phyloP scores from a whole-genome alignment of 139 green algal species.

The Micractinium conductrix region DNA sequence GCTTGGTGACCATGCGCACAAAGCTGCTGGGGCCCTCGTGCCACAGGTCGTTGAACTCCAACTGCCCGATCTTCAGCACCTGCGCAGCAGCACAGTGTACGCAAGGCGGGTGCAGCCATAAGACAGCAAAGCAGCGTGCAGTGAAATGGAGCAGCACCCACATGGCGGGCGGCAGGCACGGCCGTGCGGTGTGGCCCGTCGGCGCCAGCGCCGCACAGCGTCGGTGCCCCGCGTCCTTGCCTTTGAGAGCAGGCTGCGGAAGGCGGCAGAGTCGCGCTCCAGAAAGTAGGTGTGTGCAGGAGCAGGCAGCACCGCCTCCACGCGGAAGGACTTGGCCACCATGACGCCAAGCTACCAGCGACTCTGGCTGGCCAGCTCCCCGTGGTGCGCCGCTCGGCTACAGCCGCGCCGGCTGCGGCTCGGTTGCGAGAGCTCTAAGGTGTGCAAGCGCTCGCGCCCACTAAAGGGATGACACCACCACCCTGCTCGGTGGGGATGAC shows the following conservation, averaged over 20 bases:
- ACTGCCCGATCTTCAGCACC: conserved; percentile 28
- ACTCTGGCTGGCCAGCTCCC: no score
- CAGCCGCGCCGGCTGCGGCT: no score
- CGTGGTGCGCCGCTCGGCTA: no score
- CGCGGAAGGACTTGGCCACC: conserved; percentile 2
- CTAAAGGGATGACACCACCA: no score
- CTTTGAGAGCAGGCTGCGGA: conserved; percentile 39
- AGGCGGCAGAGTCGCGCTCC: conserved; percentile 48
- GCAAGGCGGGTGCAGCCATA: not conserved
- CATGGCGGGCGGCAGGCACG: not conserved
- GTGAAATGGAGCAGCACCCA: not conserved
- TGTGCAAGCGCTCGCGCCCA: no score
- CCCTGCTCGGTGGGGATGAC: no score
- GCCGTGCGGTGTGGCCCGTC: not conserved
- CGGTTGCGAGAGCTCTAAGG: no score
- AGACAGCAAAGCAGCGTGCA: not conserved
- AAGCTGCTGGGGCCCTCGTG: conserved; percentile 26
- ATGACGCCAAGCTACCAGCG: no score
- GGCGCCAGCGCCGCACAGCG: not conserved
- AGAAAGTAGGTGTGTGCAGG: conserved; percentile 38
- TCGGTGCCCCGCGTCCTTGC: not conserved
- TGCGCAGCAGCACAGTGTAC: not conserved
- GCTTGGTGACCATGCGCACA: conserved; percentile 52
- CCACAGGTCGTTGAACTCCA: conserved; percentile 41
- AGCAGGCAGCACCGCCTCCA: conserved; percentile 18